Evolutionary conservation across 2,329 filamentous ascomycete genomes (phyloP), one percentile per base, ranked within the genome.

Genomic region (Colletotrichum spinosum): DNA sequence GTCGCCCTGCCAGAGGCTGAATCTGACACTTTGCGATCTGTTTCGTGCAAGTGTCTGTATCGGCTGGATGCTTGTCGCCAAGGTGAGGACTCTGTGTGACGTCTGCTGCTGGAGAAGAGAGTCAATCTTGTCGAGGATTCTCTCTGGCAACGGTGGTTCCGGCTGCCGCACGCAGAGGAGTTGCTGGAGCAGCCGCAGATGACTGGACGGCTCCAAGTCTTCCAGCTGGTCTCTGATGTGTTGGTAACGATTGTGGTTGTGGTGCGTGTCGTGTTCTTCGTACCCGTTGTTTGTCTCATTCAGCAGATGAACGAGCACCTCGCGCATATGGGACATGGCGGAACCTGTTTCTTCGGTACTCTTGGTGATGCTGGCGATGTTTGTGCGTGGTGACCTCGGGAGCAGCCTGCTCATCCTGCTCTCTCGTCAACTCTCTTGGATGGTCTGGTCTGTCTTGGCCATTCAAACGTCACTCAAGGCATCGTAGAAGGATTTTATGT

Each of bases 1-100:
- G 44, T 78, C 74, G 41, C 74, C 75, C 59, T 72, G 69, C 75
- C 75, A 78, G 13, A 76, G 63, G 12, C 69, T 67, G 2, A 78
- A 38, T n/a, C 55, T 55, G 17, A 59, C 46, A 15, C 44, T 13
- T 41, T 12, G 33, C 4, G 39, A 25, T 12, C 46, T 39, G 3
- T n/a, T 33, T 52, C 37, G 37, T 34, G 56, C 53, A 35, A 50
- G 6, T 3, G 33, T 46, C 6, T 44, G n/a, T 33, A 37, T n/a
- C 6, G 58, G 44, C 9, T 37, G 54, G 4, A 65, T 55, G 10
- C 56, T 39, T 8, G 51, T 39, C 4, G 54, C 66, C 4, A 55
- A 17, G 1, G 45, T 61, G 13, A 67, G 58, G 8, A 68, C 55
- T 46, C 51, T 50, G 8, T 60, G 58, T 1, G 57, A 65, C 25